These are phyloP conservation scores for Rosellinia necatrix DNA, from an alignment of 2,329 filamentous ascomycete species.

Conservation along the genomic window DNA sequence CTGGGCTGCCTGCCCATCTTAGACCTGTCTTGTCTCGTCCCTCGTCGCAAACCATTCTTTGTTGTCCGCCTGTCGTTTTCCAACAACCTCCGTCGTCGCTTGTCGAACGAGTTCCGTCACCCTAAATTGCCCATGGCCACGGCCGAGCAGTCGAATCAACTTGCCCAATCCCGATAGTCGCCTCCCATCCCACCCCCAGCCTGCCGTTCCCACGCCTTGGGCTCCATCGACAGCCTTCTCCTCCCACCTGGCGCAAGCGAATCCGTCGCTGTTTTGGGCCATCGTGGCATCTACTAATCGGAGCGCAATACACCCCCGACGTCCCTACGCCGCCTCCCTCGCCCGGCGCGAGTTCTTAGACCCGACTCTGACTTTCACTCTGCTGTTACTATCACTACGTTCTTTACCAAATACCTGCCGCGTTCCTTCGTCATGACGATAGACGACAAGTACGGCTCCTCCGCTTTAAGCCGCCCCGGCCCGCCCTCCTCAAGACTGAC, in stretches of 20 bases:
- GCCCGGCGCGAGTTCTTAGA: constrained; percentile 38
- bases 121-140: constrained; percentile 15
- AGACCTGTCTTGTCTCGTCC: constrained; percentile 6
- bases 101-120: constrained; percentile 11
- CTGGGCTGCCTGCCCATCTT: constrained; percentile 10
- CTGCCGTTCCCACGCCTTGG: no score
- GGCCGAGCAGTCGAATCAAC: constrained; percentile 14
- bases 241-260: constrained; percentile 18
- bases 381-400: constrained; percentile 8
- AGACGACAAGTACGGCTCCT: constrained; percentile 51
- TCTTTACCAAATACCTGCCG: constrained; percentile 18
- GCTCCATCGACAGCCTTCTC: constrained; percentile 6
- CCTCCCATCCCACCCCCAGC: neutral
- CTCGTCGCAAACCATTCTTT: constrained; percentile 19
- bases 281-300: constrained; percentile 36
- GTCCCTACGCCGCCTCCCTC: constrained; percentile 31
- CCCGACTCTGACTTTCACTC: constrained; percentile 15
- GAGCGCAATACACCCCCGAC: constrained; percentile 33
- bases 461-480: constrained; percentile 14
- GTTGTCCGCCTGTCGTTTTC: neutral
- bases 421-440: constrained; percentile 45
- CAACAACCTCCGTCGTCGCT: constrained; percentile 6
- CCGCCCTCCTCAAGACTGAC: constrained; percentile 41
- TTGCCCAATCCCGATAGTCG: constrained; percentile 4
- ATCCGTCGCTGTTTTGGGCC: constrained; percentile 28